Conservation (phyloP, 1,284 basidiomycete genomes). For the Lentinus polychrous region DNA sequence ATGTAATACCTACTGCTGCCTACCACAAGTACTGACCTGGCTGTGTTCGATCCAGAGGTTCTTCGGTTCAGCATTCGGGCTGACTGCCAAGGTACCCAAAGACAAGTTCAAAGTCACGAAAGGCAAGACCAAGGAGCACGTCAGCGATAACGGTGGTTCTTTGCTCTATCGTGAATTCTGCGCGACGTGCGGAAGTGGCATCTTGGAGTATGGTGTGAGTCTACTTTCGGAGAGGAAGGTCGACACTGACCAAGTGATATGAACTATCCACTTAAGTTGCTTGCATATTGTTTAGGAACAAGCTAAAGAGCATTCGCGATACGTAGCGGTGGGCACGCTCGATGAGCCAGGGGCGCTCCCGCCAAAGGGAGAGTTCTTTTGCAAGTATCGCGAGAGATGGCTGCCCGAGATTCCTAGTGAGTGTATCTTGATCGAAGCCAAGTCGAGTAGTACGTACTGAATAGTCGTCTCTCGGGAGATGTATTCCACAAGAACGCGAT, state of each 20-base stretch:
- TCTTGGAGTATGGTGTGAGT: constrained; percentile 19
- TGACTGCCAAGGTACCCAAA: constrained; percentile 19
- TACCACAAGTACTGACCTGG: background rate
- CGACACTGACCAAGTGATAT: no score
- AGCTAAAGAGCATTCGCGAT: constrained; percentile 10
- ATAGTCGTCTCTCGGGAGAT: background rate
- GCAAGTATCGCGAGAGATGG: constrained; percentile 17
- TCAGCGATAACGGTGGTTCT: constrained; percentile 20
- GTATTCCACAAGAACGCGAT: constrained; percentile 9
- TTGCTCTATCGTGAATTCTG: constrained; percentile 22
- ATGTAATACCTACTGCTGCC: no score
- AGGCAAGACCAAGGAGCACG: constrained; percentile 16
- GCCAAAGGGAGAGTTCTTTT: constrained; percentile 25
- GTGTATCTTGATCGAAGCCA: background rate
- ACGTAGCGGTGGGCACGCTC: constrained; percentile 16
- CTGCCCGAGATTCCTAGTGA: constrained; percentile 19
- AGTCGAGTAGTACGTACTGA: background rate
- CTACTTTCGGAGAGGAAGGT: background rate
- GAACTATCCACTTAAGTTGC: no score
- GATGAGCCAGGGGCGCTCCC: constrained; percentile 20
- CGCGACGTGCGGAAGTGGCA: constrained; percentile 15
- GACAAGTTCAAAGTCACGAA: constrained; percentile 14
- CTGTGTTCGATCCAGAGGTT: constrained; percentile 15
- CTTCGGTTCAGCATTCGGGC: constrained; percentile 18
- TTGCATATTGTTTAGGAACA: constrained; percentile 4